Base-by-base conservation (phyloP, 148 eudicot genomes). In the Rhododendron williamsianum region DNA sequence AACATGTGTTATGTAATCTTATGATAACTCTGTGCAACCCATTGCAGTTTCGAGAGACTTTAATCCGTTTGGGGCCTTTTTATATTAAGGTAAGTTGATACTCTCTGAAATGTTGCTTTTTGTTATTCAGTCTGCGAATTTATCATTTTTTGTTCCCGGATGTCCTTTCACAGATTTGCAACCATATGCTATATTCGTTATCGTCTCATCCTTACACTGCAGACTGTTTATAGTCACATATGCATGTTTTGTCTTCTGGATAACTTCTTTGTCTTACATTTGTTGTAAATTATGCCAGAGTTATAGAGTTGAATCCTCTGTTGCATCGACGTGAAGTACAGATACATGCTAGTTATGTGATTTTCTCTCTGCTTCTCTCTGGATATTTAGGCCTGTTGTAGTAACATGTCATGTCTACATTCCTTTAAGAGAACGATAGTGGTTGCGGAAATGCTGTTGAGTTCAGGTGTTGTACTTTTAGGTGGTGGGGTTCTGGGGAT, bases 31-130 rank as follows among this genome's bases (percentile, higher is more conserved):
- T n/a, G 23, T 80, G 76, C n/a, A 36, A 84, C 81, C 86, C 87
- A 23, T 76, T 94, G 93, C 98, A 96, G 99, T 95, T 96, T 87
- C 91, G 99, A 69, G 95, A 94, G 89, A 93, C 98, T 54, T 92
- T 96, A 49, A 96, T 96, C 84, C 90, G 90, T 72, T 76, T 96
- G 91, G 99, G 99, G 79, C 99, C 99, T 83, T 96, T 96, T 84
- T 96, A 96, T 89, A 81, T 95, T 85, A 96, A 96, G 96, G 98
- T 89, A 90, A 92, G 94, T 89, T 58, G n/a, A 48, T 48, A 79
- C 83, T 45, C 85, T 13, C 81, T 16, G 12, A 35, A 56, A 56
- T 82, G 36, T 11, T 85, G 25, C 76, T 63, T 36, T 45, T 11
- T 54, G 10, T 84, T 6, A 5, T 52, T 27, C 76, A 76, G 71